Percentiles rank a stretch among this genome's conserved stretches.
Evolutionary conservation across 192 early-diverging fungal species (phyloP).

Genomic region (Backusella mclennaniae): DNA sequence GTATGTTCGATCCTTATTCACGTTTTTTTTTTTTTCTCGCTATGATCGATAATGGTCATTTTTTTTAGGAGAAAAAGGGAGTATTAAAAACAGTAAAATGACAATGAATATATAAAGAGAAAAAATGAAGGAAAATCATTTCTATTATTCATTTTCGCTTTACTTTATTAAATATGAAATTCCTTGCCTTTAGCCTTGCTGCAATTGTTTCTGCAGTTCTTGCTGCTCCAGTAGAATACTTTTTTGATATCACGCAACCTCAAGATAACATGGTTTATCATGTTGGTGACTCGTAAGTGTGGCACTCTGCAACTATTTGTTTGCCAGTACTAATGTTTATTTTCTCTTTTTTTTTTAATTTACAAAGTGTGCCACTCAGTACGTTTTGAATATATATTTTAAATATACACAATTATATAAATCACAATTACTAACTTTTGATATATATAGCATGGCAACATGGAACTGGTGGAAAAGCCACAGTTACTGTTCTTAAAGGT

Average conservation of each 20-base stretch:
- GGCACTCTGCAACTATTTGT: background rate
- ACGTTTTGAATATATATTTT: background rate
- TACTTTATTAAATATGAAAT: background rate
- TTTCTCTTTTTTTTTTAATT: background rate
- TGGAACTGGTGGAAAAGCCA: background rate
- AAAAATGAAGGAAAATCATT: background rate
- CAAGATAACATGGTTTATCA: background rate
- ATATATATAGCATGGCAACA: background rate
- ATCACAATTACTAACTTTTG: background rate
- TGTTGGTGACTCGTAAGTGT: background rate
- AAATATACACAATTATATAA: background rate
- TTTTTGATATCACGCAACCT: background rate
- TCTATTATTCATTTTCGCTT: background rate
- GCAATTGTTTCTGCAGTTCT: background rate
- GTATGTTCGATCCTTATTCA: background rate
- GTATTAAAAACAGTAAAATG: background rate
- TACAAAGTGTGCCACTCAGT: background rate
- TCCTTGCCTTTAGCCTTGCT: background rate
- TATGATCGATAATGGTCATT: background rate
- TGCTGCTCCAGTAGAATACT: background rate
- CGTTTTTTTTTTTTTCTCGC: background rate
- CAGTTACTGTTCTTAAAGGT: background rate
- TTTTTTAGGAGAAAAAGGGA: background rate
- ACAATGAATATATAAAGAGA: background rate
- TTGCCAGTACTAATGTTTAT: background rate